A percentile compares a stretch with the other conserved stretches of the same genome.
Conservation (phyloP, 129 eudicot genomes). For the Tagetes patula region DNA sequence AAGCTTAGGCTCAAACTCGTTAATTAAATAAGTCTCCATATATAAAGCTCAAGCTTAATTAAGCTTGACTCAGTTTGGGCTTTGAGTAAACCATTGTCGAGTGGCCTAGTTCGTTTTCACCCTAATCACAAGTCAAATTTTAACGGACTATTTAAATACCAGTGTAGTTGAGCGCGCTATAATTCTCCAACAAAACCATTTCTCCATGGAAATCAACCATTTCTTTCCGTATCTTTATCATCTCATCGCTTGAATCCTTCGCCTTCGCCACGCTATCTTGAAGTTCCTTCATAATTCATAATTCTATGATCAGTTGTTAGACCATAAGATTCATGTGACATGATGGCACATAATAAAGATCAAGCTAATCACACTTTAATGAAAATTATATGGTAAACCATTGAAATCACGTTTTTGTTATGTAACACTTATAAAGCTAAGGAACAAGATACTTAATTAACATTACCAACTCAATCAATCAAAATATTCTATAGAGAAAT, state of each 20-base stretch:
- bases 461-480: background rate
- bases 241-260: slow-evolving; percentile 53
- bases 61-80: too few relatives aligned
- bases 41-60: too few relatives aligned
- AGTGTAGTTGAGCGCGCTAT: slow-evolving; percentile 81
- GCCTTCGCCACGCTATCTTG: slow-evolving; percentile 66
- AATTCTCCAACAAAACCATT: slow-evolving; percentile 83
- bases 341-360: background rate
- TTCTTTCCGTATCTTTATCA: slow-evolving; percentile 66
- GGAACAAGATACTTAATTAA: background rate
- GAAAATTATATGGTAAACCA: background rate
- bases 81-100: too few relatives aligned
- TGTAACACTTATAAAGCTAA: background rate
- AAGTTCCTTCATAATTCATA: slow-evolving; percentile 43
- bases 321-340: background rate
- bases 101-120: too few relatives aligned
- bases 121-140: too few relatives aligned
- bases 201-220: slow-evolving; percentile 91
- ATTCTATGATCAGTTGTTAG: background rate
- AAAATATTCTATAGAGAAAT: too few relatives aligned
- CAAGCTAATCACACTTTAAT: background rate
- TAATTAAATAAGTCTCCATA: too few relatives aligned
- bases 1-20: too few relatives aligned
- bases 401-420: background rate
- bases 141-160: slow-evolving; percentile 31